Conservation (phyloP, 2,329 filamentous ascomycete genomes). For the Keithomyces neogunnii region DNA sequence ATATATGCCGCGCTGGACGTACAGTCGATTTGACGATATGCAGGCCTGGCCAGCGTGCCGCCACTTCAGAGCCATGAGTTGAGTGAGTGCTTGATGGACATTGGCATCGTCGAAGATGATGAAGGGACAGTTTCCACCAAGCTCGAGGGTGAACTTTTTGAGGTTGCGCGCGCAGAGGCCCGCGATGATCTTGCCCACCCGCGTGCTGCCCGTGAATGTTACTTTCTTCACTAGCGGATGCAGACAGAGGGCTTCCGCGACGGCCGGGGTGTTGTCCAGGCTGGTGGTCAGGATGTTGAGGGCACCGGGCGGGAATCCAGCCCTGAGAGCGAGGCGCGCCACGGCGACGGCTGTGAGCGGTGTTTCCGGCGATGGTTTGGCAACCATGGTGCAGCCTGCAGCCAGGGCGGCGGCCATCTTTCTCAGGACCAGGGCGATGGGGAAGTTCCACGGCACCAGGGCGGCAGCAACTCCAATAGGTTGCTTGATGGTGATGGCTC, state of each 20-base stretch:
- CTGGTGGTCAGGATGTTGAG: slow-evolving; percentile 45
- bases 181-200: slow-evolving; percentile 56
- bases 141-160: slow-evolving; percentile 60
- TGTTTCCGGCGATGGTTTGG: slow-evolving; percentile 66
- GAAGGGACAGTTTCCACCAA: slow-evolving; percentile 61
- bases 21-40: slow-evolving; percentile 54
- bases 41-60: slow-evolving; percentile 66
- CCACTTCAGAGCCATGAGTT: slow-evolving; percentile 58
- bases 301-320: slow-evolving; percentile 68
- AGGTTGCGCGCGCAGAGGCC: slow-evolving; percentile 50
- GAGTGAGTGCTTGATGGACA: slow-evolving; percentile 54
- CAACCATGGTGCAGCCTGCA: slow-evolving; percentile 68
- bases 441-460: slow-evolving; percentile 49
- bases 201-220: slow-evolving; percentile 68
- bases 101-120: slow-evolving; percentile 63
- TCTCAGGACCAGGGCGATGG: slow-evolving; percentile 39
- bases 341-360: slow-evolving; percentile 64
- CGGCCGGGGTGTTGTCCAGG: slow-evolving; percentile 31
- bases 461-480: slow-evolving; percentile 26
- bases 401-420: slow-evolving; percentile 50
- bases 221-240: slow-evolving; percentile 49
- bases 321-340: slow-evolving; percentile 57
- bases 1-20: slow-evolving; percentile 52
- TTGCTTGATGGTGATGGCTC: slow-evolving; percentile 61
- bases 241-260: slow-evolving; percentile 38